Evolutionary conservation across 2,329 filamentous ascomycete genomes (phyloP), one percentile per base, ranked within the genome.

Genomic region (Beauveria caledonica): DNA sequence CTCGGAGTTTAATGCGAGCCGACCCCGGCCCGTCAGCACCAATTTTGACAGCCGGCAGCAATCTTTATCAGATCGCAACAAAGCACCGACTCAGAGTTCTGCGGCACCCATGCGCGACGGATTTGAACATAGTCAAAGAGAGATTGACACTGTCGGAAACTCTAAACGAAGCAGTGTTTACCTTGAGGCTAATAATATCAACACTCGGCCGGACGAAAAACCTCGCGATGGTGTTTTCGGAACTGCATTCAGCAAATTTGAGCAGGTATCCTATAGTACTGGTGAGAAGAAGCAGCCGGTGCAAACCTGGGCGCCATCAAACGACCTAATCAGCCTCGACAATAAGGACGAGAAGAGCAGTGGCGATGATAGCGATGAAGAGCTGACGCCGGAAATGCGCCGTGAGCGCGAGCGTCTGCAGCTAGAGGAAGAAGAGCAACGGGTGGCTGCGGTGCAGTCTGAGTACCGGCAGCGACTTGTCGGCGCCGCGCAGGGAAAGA

Each of bases 221-320:
- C 78, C 97, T n/a, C 77, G 95, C 21, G 87, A 86, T 5, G 90
- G 92, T 25, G 91, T 88, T 66, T 97, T 97, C 71, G 91, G 92
- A 0, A 92, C 97, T 68, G 92, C 93, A 3, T 97, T 97, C 76
- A 91, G 93, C 69, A 84, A 89, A 6, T 97, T 97, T 66, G 94
- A 99, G 72, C 80, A 78, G 62, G 72, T 27, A 21, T n/a, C 46
- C 5, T 21, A 10, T 86, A 86, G 61, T 82, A 82, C 42, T 78
- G 80, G 53, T 7, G 27, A 49, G 3, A 44, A 3, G 5, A 53
- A 45, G 27, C 36, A 23, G 29, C 21, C 29, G 2, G 27, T 21
- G 15, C 52, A 51, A 9, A 45, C 19, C 0, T 21, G 39, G 45
- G n/a, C 6, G 5, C 13, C 52, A 8, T 11, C 42, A 13, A 46